A percentile compares a stretch with the other conserved stretches of the same genome.
Evolutionary conservation across 805 yeast genomes (phyloP).

Genomic region (Ogataea ramenticola): DNA sequence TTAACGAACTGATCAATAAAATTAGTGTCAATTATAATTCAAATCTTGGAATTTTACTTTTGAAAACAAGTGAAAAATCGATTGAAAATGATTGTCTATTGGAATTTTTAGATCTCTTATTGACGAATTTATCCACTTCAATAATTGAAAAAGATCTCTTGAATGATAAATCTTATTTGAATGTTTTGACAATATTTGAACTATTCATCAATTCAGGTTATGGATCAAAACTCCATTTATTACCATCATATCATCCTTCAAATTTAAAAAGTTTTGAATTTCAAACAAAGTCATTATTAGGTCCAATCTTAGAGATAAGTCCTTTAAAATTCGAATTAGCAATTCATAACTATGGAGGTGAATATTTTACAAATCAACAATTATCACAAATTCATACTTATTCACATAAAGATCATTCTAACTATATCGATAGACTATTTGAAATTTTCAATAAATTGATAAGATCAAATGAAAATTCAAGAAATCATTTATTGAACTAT

Average conservation of each 20-base stretch:
- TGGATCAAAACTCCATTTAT: conserved; percentile 50
- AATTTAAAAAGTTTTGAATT: conserved; percentile 42
- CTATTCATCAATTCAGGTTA: conserved; percentile 54
- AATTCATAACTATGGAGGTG: conserved; percentile 33
- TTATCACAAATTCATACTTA: conserved; percentile 47
- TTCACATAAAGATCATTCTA: conserved; percentile 55
- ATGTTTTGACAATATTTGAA: conserved; percentile 49
- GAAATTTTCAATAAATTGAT: conserved; percentile 65
- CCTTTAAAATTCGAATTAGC: conserved; percentile 57
- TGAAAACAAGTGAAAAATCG: conserved; percentile 50
- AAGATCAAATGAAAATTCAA: conserved; percentile 60
- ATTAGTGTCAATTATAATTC: conserved; percentile 18
- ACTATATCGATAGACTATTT: conserved; percentile 56
- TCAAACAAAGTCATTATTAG: conserved; percentile 62
- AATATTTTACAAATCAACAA: conserved; percentile 32
- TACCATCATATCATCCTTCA: conserved; percentile 45
- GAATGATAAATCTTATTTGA: conserved; percentile 41
- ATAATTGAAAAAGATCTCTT: conserved; percentile 36
- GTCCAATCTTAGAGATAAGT: conserved; percentile 69
- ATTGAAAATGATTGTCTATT: conserved; percentile 58
- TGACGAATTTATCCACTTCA: conserved; percentile 35
- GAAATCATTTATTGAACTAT: conserved; percentile 58
- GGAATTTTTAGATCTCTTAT: conserved; percentile 50
- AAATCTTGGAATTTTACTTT: conserved; percentile 37
- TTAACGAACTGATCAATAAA: conserved; percentile 21